phyloP scores from a whole-genome alignment of 495 filamentous ascomycete species.

The Penicillium bialowiezense region DNA sequence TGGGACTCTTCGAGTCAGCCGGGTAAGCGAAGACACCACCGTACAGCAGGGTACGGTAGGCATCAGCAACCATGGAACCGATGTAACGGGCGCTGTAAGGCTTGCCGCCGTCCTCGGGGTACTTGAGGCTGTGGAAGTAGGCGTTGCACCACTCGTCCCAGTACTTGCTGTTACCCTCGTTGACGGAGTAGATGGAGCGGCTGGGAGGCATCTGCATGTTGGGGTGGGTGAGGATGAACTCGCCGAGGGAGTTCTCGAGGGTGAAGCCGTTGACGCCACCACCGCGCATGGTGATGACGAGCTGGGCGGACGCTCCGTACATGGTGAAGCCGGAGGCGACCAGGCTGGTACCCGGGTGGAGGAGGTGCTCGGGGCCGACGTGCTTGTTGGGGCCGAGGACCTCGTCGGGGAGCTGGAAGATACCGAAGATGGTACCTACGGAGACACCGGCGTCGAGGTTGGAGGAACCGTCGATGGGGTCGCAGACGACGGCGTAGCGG shows the following conservation, averaged over 20 bases:
- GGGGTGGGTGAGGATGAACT: constrained; percentile 98
- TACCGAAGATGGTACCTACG: constrained; percentile 95
- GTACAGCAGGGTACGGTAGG: constrained; percentile 92
- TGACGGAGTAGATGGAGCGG: constrained; percentile 93
- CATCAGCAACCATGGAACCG: constrained; percentile 96
- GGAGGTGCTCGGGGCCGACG: constrained; percentile 78
- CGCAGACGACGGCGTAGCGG: constrained; percentile 93
- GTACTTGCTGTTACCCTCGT: constrained; percentile 95
- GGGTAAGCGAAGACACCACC: constrained; percentile 98
- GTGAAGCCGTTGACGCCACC: constrained; percentile 96
- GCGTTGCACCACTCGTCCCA: constrained; percentile 87
- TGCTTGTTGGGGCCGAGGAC: constrained; percentile 54
- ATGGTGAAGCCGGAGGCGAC: constrained; percentile 97
- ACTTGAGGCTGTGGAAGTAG: constrained; percentile 88
- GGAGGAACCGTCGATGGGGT: constrained; percentile 96
- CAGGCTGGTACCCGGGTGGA: constrained; percentile 84
- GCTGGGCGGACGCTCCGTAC: constrained; percentile 95
- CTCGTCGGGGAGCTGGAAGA: constrained; percentile 78
- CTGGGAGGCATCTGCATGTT: constrained; percentile 81
- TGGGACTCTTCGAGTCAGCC: constrained; percentile 94
- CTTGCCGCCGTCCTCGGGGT: constrained; percentile 67
- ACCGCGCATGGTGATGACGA: constrained; percentile 95
- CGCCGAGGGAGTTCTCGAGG: constrained; percentile 89
- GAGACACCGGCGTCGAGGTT: constrained; percentile 98
- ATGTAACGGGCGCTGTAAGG: constrained; percentile 96